These are phyloP conservation scores for Penicillium lividum DNA, from an alignment of 495 filamentous ascomycete species.

Conservation along the genomic window DNA sequence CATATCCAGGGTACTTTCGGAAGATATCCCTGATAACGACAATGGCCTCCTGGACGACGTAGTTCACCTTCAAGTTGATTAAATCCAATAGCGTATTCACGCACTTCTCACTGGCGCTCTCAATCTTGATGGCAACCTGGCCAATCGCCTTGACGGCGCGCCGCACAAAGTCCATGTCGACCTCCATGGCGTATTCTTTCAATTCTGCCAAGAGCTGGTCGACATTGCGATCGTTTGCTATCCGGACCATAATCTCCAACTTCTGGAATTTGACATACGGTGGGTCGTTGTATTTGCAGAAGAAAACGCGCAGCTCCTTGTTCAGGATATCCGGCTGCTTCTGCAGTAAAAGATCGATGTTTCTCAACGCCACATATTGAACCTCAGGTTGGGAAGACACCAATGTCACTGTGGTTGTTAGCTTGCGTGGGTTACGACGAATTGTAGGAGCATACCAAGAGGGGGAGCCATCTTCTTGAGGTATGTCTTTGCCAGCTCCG, in stretches of 20 bases:
- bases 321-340: conserved; percentile 94
- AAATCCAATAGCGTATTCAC: conserved; percentile 92
- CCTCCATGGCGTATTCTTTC: conserved; percentile 96
- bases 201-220: conserved; percentile 92
- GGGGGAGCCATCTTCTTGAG: conserved; percentile 98
- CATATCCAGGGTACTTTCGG: conserved; percentile 95
- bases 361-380: conserved; percentile 93
- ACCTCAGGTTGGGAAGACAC: conserved; percentile 96
- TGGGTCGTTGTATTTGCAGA: conserved; percentile 99
- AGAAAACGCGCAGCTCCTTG: conserved; percentile 97
- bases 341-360: conserved; percentile 93
- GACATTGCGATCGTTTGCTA: conserved; percentile 96
- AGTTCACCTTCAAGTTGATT: conserved; percentile 96
- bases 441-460: conserved; percentile 56
- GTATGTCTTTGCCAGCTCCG: conserved; percentile 77
- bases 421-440: conserved; percentile 23
- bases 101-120: conserved; percentile 87
- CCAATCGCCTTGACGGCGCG: conserved; percentile 93
- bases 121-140: conserved; percentile 98
- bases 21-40: conserved; percentile 99
- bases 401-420: conserved; percentile 70
- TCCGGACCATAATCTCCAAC: conserved; percentile 98
- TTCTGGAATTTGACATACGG: conserved; percentile 98
- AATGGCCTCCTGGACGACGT: conserved; percentile 97
- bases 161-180: conserved; percentile 98